Evolutionary conservation across 2,329 filamentous ascomycete genomes (phyloP).

Genomic region (Aspergillus ochraceus): DNA sequence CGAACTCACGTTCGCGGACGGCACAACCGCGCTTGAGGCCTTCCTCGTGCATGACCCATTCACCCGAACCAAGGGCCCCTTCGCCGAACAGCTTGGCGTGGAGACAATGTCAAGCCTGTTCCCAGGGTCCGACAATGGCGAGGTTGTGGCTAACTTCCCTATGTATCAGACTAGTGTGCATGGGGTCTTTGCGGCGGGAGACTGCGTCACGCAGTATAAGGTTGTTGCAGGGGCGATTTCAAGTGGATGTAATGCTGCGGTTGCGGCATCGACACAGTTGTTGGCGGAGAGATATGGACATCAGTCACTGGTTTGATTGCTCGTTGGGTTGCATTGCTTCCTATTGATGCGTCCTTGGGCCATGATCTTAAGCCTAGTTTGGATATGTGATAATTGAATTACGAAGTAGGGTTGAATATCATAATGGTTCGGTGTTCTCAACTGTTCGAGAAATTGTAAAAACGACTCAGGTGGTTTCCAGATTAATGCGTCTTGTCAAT

Average conservation of each 20-base stretch:
- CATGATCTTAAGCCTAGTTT: too few species aligned
- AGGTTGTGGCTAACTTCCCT: not conserved
- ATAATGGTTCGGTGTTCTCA: not conserved
- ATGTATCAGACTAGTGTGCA: constrained; percentile 43
- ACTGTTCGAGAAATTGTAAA: too few species aligned
- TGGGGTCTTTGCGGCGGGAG: constrained; percentile 57
- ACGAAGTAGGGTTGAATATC: not conserved
- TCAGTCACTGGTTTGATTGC: not conserved
- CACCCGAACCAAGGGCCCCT: not conserved
- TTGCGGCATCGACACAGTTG: constrained; percentile 1
- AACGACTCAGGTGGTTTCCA: not conserved
- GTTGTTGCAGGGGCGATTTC: constrained; percentile 9
- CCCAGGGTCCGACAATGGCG: not conserved
- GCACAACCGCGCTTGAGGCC: not conserved
- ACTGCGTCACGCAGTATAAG: constrained; percentile 38
- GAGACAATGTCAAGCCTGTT: not conserved
- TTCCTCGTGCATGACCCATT: constrained; percentile 5
- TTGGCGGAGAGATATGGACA: constrained; percentile 1
- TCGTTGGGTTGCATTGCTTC: too few species aligned
- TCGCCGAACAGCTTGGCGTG: constrained; percentile 1
- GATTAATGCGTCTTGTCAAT: too few species aligned
- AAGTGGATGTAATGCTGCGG: constrained; percentile 5
- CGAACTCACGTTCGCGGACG: constrained; percentile 1
- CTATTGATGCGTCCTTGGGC: too few species aligned
- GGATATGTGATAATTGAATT: too few species aligned